Percentiles rank a stretch among this genome's conserved stretches.
Conservation (phyloP, 345 rosid species). For the Eutrema heterophyllum region DNA sequence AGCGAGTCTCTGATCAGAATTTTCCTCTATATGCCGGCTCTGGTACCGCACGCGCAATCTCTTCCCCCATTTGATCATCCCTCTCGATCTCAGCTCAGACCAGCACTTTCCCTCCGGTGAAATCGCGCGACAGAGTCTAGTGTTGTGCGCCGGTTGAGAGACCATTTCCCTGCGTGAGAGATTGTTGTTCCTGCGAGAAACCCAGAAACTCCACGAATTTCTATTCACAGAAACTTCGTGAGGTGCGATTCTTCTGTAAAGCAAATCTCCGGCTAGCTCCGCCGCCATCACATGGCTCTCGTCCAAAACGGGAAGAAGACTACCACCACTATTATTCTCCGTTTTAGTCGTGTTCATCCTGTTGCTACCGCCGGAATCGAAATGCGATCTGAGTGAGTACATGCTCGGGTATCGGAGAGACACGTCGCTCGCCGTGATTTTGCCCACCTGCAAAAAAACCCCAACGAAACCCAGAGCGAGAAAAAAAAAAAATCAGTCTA, state of each 20-base stretch:
- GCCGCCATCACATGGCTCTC: constrained; percentile 52
- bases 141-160: constrained; percentile 15
- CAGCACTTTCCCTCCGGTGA: constrained; percentile 42
- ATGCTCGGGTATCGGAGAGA: constrained; percentile 70
- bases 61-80: constrained; percentile 70
- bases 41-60: constrained; percentile 56
- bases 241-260: constrained; percentile 52
- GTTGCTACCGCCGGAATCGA: constrained; percentile 26
- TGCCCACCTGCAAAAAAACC: constrained; percentile 48
- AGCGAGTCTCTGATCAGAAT: too few relatives aligned
- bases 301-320: constrained; percentile 65
- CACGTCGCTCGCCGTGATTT: constrained; percentile 50
- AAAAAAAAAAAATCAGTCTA: neutral
- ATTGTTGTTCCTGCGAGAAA: constrained; percentile 13
- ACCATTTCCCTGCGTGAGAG: neutral
- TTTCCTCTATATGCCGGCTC: constrained; percentile 24
- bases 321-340: constrained; percentile 18
- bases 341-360: constrained; percentile 20
- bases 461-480: neutral
- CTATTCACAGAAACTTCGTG: constrained; percentile 46
- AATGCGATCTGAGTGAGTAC: constrained; percentile 47
- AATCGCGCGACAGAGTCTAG: constrained; percentile 13
- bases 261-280: constrained; percentile 55
- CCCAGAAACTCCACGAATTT: constrained; percentile 63
- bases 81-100: constrained; percentile 45